These are phyloP conservation scores for Chaetomium olivaceum DNA, from an alignment of 2,329 filamentous ascomycete species.

Conservation along the genomic window DNA sequence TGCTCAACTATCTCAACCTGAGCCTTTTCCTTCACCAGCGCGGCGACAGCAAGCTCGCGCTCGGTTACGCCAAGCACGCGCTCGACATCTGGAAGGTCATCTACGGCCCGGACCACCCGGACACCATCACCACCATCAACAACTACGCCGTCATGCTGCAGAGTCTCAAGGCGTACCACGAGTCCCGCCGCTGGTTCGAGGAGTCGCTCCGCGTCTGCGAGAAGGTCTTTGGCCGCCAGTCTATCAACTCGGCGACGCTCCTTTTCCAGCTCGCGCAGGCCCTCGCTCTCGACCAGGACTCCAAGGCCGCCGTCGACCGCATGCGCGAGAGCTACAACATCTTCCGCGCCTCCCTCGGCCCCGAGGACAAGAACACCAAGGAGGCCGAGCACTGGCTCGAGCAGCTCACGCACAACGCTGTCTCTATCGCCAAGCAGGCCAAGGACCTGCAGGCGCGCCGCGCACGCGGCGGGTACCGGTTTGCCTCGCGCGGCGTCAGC, in stretches of 20 bases:
- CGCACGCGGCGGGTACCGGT: constrained; percentile 68
- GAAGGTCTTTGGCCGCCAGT: constrained; percentile 82
- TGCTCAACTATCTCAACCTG: constrained; percentile 94
- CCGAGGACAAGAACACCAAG: constrained; percentile 95
- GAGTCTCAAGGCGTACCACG: constrained; percentile 88
- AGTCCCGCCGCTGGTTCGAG: constrained; percentile 96
- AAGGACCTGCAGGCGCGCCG: constrained; percentile 80
- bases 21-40: constrained; percentile 90
- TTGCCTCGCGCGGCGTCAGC: constrained; percentile 64
- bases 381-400: constrained; percentile 96
- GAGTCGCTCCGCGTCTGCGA: constrained; percentile 87
- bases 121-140: constrained; percentile 98
- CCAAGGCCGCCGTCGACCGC: constrained; percentile 83
- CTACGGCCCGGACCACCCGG: constrained; percentile 89
- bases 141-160: constrained; percentile 99
- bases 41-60: constrained; percentile 84
- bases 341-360: constrained; percentile 82
- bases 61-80: constrained; percentile 87
- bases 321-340: constrained; percentile 98
- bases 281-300: constrained; percentile 90
- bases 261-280: constrained; percentile 97
- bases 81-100: constrained; percentile 96
- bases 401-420: constrained; percentile 92
- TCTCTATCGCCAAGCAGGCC: constrained; percentile 89
- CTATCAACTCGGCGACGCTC: constrained; percentile 89